These are phyloP conservation scores for Fusarium albidum DNA, from an alignment of 2,329 filamentous ascomycete genomes.

Conservation along the genomic window DNA sequence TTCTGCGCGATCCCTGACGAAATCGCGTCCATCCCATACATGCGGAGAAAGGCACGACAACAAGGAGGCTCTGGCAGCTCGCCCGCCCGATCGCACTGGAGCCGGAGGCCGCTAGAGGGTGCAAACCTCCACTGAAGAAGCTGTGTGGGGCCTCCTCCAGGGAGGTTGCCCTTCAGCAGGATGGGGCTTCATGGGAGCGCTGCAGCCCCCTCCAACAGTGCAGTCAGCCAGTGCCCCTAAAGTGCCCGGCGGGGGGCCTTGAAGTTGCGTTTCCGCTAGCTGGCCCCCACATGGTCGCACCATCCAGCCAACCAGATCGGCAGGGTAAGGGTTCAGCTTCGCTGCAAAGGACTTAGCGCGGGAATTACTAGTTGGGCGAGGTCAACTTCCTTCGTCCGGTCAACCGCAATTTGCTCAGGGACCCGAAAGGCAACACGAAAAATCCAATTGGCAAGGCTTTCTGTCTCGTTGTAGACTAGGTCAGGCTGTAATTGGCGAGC, in stretches of 20 bases:
- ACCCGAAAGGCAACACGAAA: neutral
- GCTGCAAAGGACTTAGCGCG: constrained; percentile 1
- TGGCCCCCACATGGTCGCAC: neutral
- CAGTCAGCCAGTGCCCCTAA: constrained; percentile 20
- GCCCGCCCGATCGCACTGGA: neutral
- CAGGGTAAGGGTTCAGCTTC: constrained; percentile 6
- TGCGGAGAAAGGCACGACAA: neutral
- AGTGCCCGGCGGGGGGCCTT: constrained; percentile 1
- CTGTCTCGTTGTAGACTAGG: too few relatives aligned
- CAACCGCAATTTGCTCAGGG: neutral
- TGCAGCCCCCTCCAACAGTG: constrained; percentile 5
- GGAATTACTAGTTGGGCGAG: neutral
- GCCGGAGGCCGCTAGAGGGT: constrained; percentile 20
- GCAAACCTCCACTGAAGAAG: constrained; percentile 33
- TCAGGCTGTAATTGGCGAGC: too few relatives aligned
- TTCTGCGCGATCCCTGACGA: too few relatives aligned
- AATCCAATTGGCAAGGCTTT: neutral
- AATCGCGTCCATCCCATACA: too few relatives aligned
- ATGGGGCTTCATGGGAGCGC: constrained; percentile 3
- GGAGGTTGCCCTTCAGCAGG: constrained; percentile 10
- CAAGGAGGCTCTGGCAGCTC: neutral
- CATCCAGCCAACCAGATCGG: constrained; percentile 28
- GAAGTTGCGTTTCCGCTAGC: neutral
- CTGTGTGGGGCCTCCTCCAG: constrained; percentile 30
- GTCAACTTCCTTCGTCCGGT: neutral